phyloP scores from a whole-genome alignment of 805 yeast genomes.

The Candida dajiaensis region DNA sequence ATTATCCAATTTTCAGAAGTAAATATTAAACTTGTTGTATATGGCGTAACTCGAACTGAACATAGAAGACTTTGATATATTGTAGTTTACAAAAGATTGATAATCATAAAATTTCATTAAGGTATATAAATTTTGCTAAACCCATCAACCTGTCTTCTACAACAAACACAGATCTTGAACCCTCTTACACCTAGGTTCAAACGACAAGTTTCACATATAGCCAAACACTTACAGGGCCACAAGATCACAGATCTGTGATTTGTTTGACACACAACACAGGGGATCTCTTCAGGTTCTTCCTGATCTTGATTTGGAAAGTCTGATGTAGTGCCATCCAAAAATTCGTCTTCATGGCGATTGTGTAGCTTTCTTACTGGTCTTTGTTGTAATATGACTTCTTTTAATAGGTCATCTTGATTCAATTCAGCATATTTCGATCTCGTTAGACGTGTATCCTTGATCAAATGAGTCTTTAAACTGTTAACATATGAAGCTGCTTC shows the following conservation, averaged over 20 bases:
- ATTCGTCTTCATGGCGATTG: background rate
- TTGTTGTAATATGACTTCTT: conserved; percentile 23
- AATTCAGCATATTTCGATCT: conserved; percentile 27
- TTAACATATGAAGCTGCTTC: conserved; percentile 13
- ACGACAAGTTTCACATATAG: conserved; percentile 82
- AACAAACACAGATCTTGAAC: conserved; percentile 77
- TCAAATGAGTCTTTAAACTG: conserved; percentile 16
- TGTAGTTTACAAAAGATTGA: background rate
- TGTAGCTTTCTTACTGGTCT: conserved; percentile 15
- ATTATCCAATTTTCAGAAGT: conserved; percentile 29
- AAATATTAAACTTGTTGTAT: background rate
- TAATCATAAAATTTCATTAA: conserved; percentile 3
- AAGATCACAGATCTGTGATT: conserved; percentile 70
- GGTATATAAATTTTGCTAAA: conserved; percentile 33
- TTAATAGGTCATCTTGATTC: conserved; percentile 25
- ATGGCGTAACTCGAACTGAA: no score
- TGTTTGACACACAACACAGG: conserved; percentile 78
- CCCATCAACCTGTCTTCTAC: conserved; percentile 67
- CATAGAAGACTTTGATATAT: no score
- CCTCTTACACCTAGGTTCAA: conserved; percentile 65
- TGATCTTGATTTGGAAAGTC: background rate
- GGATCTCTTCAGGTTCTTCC: conserved; percentile 28
- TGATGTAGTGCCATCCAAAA: background rate
- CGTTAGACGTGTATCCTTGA: conserved; percentile 25
- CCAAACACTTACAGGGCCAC: conserved; percentile 93